Conservation (phyloP, 306 rosid species). For the Citrullus amarus region DNA sequence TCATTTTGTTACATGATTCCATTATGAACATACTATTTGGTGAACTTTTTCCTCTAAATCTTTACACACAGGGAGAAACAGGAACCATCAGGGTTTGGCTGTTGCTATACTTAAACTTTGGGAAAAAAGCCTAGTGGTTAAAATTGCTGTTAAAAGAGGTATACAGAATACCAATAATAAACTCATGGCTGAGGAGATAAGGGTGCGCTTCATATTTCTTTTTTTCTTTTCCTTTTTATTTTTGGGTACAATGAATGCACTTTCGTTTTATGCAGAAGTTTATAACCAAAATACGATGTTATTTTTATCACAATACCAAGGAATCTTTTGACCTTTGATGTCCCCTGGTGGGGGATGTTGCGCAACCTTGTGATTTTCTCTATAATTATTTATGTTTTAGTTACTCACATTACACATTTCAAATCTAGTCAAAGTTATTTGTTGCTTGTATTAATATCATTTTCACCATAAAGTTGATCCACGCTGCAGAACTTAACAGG, state of each 20-base stretch:
- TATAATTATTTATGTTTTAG: neutral
- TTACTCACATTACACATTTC: neutral
- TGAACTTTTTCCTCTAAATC: neutral
- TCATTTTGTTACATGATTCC: neutral
- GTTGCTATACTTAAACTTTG: slow-evolving; percentile 71
- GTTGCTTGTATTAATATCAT: neutral
- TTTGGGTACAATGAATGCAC: neutral
- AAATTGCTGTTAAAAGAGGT: slow-evolving; percentile 93
- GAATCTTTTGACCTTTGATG: neutral
- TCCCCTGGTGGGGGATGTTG: neutral
- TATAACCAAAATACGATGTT: neutral
- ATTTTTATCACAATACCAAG: neutral
- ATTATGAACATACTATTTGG: neutral
- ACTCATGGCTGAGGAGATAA: slow-evolving; percentile 85
- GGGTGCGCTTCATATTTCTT: slow-evolving; percentile 36
- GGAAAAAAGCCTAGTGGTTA: slow-evolving; percentile 84
- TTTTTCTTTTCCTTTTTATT: neutral
- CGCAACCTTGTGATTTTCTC: neutral
- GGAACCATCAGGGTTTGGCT: slow-evolving; percentile 94
- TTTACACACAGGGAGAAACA: slow-evolving; percentile 61
- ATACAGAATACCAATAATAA: slow-evolving; percentile 92
- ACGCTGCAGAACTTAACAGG: slow-evolving; percentile 72
- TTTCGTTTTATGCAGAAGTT: neutral
- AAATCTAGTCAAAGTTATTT: neutral
- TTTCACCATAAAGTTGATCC: slow-evolving; percentile 13